A percentile compares a stretch with the other conserved stretches of the same genome.
Evolutionary conservation across 305 asterid species (phyloP).

Genomic region (Rubia tinctorum): DNA sequence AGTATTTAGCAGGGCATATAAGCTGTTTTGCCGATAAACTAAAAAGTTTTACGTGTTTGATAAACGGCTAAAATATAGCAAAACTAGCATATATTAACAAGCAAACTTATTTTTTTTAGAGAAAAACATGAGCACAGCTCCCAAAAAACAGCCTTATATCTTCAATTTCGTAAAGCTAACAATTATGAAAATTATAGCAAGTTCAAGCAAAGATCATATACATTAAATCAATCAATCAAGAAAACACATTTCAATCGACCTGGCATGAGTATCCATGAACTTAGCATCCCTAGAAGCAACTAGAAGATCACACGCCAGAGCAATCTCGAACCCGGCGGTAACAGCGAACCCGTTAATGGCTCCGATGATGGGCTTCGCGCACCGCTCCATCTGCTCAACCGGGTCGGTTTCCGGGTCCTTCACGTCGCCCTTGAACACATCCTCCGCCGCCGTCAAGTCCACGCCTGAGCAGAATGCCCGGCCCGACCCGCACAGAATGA

Average conservation of each 20-base stretch:
- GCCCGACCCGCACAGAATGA: conserved; percentile 72
- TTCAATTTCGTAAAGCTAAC: background rate
- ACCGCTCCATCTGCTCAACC: conserved; percentile 83
- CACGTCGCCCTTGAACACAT: conserved; percentile 82
- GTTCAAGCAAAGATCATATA: no score
- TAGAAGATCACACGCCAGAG: conserved; percentile 83
- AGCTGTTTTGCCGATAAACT: no score
- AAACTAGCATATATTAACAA: no score
- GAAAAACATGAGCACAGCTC: no score
- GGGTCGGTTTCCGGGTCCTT: conserved; percentile 70
- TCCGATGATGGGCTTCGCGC: conserved; percentile 81
- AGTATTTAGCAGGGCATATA: no score
- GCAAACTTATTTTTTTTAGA: no score
- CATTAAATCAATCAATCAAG: background rate
- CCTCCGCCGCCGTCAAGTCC: conserved; percentile 86
- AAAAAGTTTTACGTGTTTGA: no score
- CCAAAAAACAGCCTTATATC: no score
- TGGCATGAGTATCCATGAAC: conserved; percentile 94
- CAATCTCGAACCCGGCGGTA: conserved; percentile 96
- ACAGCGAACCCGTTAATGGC: conserved; percentile 86
- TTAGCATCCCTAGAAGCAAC: conserved; percentile 84
- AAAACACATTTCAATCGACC: conserved; percentile 27
- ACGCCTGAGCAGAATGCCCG: conserved; percentile 92
- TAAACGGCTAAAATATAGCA: no score
- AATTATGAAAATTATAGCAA: background rate